Base-by-base conservation (phyloP, 148 eudicot genomes). In the Amaranthus palmeri region DNA sequence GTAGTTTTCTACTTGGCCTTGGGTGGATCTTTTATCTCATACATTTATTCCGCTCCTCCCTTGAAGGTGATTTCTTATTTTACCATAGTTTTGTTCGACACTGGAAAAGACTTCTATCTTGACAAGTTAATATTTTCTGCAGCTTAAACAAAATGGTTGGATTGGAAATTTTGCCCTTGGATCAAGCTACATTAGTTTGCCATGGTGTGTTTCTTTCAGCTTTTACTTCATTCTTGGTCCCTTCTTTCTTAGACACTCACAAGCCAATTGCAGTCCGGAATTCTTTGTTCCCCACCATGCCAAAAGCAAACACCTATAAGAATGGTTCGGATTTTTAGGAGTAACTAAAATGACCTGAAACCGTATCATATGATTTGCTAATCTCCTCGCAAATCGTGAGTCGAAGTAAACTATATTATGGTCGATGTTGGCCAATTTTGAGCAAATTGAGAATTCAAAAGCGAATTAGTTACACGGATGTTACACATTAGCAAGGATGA, bases 121-220 rank as follows among this genome's bases (percentile, higher is more conserved):
- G 74, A 62, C 60, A 53, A 64, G 40, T 54, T 45, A 36, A 55
- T 13, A 3, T 72, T 14, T 75, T 12, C 54, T 79, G 83, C 90
- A 95, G 98, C 98, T 95, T 81, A 95, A 95, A 80, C 98, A 95
- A 62, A 91, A 95, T 77, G 98, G 98, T 55, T 95, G 98, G 98
- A 81, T 89, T 55, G 98, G 98, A 60, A 95, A 95, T 85, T 95
- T 95, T 43, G 98, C 98, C 69, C 82, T 95, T 68, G 98, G 98
- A 74, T 89, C 97, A 57, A 95, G 98, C 82, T 95, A 95, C 80
- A 95, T 95, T 74, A 77, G 96, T 83, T 82, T 95, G 76, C 98
- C 98, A 67, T 95, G 98, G 98, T 92, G 71, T 60, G 79, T 44
- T 60, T 74, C 68, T 77, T n/a, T 66, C 58, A 47, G 54, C 62